These are phyloP conservation scores for Stenogyne calaminthoides DNA, from an alignment of 305 asterid genomes.

Conservation along the genomic window DNA sequence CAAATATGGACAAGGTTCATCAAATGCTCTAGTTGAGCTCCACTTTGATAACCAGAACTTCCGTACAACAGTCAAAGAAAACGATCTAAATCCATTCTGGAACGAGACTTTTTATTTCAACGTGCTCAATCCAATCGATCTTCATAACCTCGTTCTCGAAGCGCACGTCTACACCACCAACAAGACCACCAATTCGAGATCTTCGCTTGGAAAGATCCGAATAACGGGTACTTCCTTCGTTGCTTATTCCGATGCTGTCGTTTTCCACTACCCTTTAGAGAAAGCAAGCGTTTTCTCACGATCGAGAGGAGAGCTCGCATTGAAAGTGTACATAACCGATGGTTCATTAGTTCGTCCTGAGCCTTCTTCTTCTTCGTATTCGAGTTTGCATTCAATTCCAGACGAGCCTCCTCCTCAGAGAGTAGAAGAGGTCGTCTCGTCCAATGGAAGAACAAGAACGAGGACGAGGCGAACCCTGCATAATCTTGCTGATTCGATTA, in stretches of 20 bases:
- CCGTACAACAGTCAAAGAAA: constrained; percentile 72
- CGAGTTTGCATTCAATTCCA: constrained; percentile 44
- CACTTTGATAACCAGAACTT: constrained; percentile 71
- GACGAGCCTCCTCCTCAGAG: constrained; percentile 32
- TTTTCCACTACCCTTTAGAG: constrained; percentile 71
- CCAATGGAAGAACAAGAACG: constrained; percentile 38
- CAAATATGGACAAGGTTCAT: constrained; percentile 70
- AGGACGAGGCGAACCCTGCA: constrained; percentile 43
- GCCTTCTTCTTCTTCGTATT: constrained; percentile 37
- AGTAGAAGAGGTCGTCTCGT: constrained; percentile 22
- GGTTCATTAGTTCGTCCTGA: constrained; percentile 47
- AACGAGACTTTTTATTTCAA: constrained; percentile 77
- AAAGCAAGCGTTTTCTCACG: constrained; percentile 56
- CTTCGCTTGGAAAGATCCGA: constrained; percentile 67
- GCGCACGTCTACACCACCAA: constrained; percentile 61
- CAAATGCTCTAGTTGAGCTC: constrained; percentile 71
- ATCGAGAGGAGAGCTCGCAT: constrained; percentile 69
- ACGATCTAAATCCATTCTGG: constrained; percentile 77
- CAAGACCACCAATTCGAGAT: constrained; percentile 41
- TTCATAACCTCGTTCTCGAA: constrained; percentile 57
- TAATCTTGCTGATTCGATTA: constrained; percentile 44
- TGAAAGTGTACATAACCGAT: constrained; percentile 66
- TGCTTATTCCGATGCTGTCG: constrained; percentile 67
- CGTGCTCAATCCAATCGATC: constrained; percentile 56
- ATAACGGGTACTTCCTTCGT: constrained; percentile 70